Base-by-base conservation (phyloP, 1,284 basidiomycete genomes). In the Boletus sp. region DNA sequence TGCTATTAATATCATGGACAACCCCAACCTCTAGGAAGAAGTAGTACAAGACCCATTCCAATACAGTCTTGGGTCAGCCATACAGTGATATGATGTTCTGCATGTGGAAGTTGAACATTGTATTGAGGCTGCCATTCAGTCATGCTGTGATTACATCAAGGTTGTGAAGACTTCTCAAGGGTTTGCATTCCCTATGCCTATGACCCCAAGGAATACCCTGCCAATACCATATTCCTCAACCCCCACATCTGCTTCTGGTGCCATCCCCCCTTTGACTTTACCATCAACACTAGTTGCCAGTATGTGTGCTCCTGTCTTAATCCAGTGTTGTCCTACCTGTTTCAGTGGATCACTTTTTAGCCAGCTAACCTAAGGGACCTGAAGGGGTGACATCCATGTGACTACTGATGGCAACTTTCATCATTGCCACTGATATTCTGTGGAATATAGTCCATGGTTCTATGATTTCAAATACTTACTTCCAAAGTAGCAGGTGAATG, bases 241-340 rank as follows among this genome's bases (percentile, higher is more conserved):
- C 21, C 28, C 53, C n/a, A 47, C 23, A 7, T 23, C 27, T 14
- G 33, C 33, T 35, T 35, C 33, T 35, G 14, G 33, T 9, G 28
- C 50, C 33, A 35, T 35, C 16, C n/a, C 23, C 19, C 16, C 27
- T 17, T 27, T 19, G 2, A 10, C 51, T 7, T 40, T 17, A 17
- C 35, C 33, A 52, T n/a, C n/a, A 17, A 37, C 6, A 17, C 43
- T 54, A 23, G 19, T 54, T 21, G 25, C 55, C 17, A 13, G 52
- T 13, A 30, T 25, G 11, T 53, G 52, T 35, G 28, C n/a, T 13
- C 19, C 16, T 2, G n/a, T 33, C 31, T 16, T 56, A 16, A 33
- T 56, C 11, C 49, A 60, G 38, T 17, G 23, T 33, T 60, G 59
- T 35, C 59, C 59, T 27, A 49, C 54, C 17, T 60, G 59, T 38